Base-by-base conservation (phyloP, 1,284 basidiomycete genomes). In the Takashimella koratensis region DNA sequence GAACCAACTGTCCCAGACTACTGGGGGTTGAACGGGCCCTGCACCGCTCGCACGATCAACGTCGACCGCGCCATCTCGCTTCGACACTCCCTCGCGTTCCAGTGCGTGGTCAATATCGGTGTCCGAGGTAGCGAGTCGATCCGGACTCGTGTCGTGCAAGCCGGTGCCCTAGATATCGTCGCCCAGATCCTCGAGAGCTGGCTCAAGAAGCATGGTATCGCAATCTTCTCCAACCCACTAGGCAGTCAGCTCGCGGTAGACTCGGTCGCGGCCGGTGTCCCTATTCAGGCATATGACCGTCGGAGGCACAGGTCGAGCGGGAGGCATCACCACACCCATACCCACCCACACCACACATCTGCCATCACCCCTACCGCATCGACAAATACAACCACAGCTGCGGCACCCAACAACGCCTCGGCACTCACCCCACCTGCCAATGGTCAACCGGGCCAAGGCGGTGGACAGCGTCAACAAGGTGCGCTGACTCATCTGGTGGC, bases 51-150 rank as follows among this genome's bases (percentile, higher is more conserved):
- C 30, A 70, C 74, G 13, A 73, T 81, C 80, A 53, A 75, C 76
- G 2, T 85, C 62, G 89, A 93, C 76, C 88, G 88, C 58, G 86
- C 89, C 64, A 86, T 89, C 41, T 87, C 88, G 0, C 86, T 90
- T 60, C 83, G 88, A 10, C 95, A 95, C 71, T 86, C 86, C 0
- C 83, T 95, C 49, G 95, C 95, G 0, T 96, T 99, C 71, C 94
- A 98, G 70, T 97, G 92, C 70, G 86, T 98, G 44, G 93, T 96
- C 63, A 98, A 98, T 76, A 93, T 98, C 64, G 95, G 96, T 45
- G 94, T 99, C 0, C 82, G 95, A 39, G 96, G 96, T n/a, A 90
- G 86, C 60, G 95, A 98, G 73, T 83, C 84, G 23, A 93, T 95
- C 64, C 81, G 95, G 43, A 89, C 88, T 52, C 81, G 94, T 3